phyloP scores from a whole-genome alignment of 2,329 filamentous ascomycete species.

The Stenocarpella maydis region DNA sequence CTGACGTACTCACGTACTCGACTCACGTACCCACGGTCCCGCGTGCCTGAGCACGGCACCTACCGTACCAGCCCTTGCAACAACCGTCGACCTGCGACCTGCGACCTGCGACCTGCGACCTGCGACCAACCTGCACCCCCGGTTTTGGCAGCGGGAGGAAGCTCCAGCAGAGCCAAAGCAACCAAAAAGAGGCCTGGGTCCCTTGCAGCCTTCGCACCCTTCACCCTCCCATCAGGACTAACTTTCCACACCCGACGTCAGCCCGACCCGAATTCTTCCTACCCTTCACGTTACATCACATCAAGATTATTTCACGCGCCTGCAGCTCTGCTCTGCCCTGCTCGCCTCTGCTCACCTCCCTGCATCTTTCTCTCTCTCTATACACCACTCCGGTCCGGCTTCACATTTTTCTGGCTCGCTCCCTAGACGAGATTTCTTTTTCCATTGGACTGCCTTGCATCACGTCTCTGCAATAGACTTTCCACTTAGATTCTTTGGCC shows the following conservation, averaged over 20 bases:
- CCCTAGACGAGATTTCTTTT: neutral
- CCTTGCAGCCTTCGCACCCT: slow-evolving; percentile 12
- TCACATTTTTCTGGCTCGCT: neutral
- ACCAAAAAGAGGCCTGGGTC: slow-evolving; percentile 1
- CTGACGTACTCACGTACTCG: too few species aligned
- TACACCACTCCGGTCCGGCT: neutral
- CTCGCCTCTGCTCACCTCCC: neutral
- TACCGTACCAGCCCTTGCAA: neutral
- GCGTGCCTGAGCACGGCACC: too few species aligned
- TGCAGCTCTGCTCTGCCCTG: too few species aligned
- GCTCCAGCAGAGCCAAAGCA: neutral
- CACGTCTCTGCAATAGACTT: neutral
- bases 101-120: too few species aligned
- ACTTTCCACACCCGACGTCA: slow-evolving; percentile 13
- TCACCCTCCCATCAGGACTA: too few species aligned
- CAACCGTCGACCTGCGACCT: too few species aligned
- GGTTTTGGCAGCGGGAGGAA: slow-evolving; percentile 12
- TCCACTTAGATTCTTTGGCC: neutral
- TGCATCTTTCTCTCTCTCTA: neutral
- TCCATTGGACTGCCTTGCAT: neutral
- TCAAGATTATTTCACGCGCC: neutral
- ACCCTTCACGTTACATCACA: neutral
- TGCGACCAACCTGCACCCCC: neutral
- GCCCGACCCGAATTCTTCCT: slow-evolving; percentile 22
- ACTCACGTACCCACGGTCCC: too few species aligned